phyloP scores from a whole-genome alignment of 2,329 filamentous ascomycete species.

The Talaromyces sp. region DNA sequence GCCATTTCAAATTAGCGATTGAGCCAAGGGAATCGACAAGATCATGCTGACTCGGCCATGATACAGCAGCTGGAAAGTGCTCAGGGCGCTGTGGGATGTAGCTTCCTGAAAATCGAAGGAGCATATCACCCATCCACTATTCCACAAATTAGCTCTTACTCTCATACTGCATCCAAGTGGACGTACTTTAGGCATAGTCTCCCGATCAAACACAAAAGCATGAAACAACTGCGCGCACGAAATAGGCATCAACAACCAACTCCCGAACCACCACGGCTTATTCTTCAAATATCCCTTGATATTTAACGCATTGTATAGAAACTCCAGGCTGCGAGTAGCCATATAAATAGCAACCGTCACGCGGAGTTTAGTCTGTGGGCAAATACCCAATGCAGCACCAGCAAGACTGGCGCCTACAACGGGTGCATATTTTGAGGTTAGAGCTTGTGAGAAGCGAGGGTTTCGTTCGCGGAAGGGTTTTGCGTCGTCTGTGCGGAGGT shows the following conservation, averaged over 20 bases:
- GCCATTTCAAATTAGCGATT: constrained; percentile 81
- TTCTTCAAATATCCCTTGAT: constrained; percentile 65
- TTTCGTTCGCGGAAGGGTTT: constrained; percentile 79
- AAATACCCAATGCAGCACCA: constrained; percentile 76
- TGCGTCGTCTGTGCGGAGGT: constrained; percentile 76
- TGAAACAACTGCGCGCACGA: constrained; percentile 74
- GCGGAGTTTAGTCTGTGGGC: constrained; percentile 67
- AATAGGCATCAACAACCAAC: constrained; percentile 75
- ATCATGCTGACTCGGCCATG: constrained; percentile 72
- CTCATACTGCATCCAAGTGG: background rate
- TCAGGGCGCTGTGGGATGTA: constrained; percentile 74
- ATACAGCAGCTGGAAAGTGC: constrained; percentile 61
- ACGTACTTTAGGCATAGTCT: constrained; percentile 64
- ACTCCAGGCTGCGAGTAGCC: constrained; percentile 78
- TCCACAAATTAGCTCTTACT: background rate
- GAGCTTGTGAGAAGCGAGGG: constrained; percentile 66
- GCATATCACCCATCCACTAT: constrained; percentile 62
- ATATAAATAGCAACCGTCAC: constrained; percentile 78
- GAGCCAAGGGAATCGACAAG: constrained; percentile 77
- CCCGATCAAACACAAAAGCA: constrained; percentile 71
- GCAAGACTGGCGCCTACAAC: constrained; percentile 87
- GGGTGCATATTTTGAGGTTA: constrained; percentile 81
- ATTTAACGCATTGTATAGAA: constrained; percentile 78
- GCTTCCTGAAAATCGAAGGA: constrained; percentile 65
- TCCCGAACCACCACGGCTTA: constrained; percentile 79